Percentiles rank a stretch among this genome's conserved stretches.
phyloP scores from a whole-genome alignment of 495 filamentous ascomycete genomes.

The Elasticomyces elasticus region DNA sequence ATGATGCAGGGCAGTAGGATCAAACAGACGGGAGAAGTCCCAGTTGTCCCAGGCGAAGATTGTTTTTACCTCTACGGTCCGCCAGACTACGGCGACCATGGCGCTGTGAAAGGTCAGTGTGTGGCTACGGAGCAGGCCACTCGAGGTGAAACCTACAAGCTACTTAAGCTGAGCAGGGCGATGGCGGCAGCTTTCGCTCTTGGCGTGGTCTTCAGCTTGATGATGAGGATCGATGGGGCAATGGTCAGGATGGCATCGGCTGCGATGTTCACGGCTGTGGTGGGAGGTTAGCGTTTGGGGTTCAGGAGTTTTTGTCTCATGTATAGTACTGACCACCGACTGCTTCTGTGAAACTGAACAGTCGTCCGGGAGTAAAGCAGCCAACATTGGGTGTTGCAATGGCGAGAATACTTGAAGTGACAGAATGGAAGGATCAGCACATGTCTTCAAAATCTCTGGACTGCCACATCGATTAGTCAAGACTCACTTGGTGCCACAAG shows the following conservation, averaged over 20 bases:
- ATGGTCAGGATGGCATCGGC: constrained; percentile 4
- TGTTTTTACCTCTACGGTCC: background rate
- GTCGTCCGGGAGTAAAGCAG: no score
- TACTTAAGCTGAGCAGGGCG: constrained; percentile 1
- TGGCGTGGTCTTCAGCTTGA: background rate
- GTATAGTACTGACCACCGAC: no score
- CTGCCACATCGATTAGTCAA: background rate
- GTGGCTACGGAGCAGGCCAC: background rate
- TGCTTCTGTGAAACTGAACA: no score
- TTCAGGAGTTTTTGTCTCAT: no score
- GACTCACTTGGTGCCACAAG: background rate
- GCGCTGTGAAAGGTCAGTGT: background rate
- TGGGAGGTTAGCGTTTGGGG: background rate
- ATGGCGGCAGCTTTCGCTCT: constrained; percentile 4
- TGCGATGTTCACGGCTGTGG: background rate
- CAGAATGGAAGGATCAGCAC: no score
- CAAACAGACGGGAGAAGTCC: background rate
- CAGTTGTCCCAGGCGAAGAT: background rate
- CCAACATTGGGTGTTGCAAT: no score
- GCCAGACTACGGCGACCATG: constrained; percentile 3
- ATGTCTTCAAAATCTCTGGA: no score
- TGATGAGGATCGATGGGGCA: constrained; percentile 1
- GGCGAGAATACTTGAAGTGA: no score
- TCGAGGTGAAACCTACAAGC: background rate
- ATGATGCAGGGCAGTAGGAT: background rate